Base-by-base conservation (phyloP, 768 basidiomycete species). In the Boletus rubescentipes region DNA sequence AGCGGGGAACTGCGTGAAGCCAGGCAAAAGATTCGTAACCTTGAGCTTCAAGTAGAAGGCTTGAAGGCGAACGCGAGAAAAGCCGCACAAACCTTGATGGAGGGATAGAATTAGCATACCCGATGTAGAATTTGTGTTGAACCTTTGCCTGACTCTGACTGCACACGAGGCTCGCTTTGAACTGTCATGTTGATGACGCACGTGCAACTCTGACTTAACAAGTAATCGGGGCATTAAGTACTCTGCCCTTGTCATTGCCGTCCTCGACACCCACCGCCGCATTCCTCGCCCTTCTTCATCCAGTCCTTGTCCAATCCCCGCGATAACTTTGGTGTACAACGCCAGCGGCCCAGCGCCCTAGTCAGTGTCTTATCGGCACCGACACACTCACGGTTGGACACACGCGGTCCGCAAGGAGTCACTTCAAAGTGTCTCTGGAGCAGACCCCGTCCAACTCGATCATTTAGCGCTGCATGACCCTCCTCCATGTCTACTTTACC, bases 1-100 rank as follows among this genome's bases (percentile, higher is more conserved):
- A 79, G 69, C 12, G 68, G 69, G 2, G 89, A 92, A 62, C 78
- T 95, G 41, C 80, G 91, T 29, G 91, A 92, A 23, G 87, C 90
- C 32, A 79, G 87, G 36, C 84, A 86, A 70, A 83, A 88, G 74
- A 93, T 95, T 49, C 77, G 93, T 53, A 86, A 86, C 61, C 71
- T 95, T 46, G 92, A 94, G 73, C 67, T 93, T 54, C 88, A 91
- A 72, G 82, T 93, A 18, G 91, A 93, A 73, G 76, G 78, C 14
- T 69, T 90, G 59, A 80, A 80, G 53, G 84, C 85, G 16, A 93
- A 92, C 63, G 88, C 90, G 52, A 77, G 82, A 62, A 88, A 82
- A 65, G 90, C 89, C 2, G 86, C 87, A 12, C 81, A 87, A 66
- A 75, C 86, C 35, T 67, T 92, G 57, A 52, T 77, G 55, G 64